Evolutionary conservation across 768 basidiomycete genomes (phyloP), one percentile per base, ranked within the genome.

Genomic region (Calocybe cyanea): DNA sequence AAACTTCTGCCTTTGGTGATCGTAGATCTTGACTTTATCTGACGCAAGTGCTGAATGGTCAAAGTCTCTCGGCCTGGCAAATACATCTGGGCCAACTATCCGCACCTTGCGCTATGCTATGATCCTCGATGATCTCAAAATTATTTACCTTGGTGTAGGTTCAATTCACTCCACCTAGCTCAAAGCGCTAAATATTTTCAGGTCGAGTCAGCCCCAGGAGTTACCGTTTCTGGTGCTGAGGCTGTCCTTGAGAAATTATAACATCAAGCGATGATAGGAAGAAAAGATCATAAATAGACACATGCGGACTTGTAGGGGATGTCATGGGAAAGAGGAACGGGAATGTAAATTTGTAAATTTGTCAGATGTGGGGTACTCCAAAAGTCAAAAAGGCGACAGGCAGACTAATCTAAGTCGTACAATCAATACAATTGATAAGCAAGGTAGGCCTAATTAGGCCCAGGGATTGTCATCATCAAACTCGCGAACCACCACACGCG

Each of bases 101-200:
- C 81, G 85, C 41, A 83, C 82, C 25, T 63, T 63, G 19, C 77
- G 84, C 38, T 87, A 79, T 50, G 83, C 80, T 21, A 52, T 87
- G 46, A 65, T 87, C 55, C 55, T 87, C 54, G 83, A 92, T 37
- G 73, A 87, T 58, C 73, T 87, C 43, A 76, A 81, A 50, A 78
- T 92, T 55, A 78, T 76, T 50, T 82, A 84, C 55, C 55, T 89
- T 43, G 76, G 64, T 58, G 85, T 80, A 52, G 41, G 75, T 65
- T 43, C 34, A 24, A 23, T 28, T 5, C 31, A 44, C 38, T 21
- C 25, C 40, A 32, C 40, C 34, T 10, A 15, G 44, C 33, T 8
- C 49, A 28, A 64, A 54, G n/a, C 28, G 30, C 32, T 49, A 42
- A 36, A 34, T 36, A 24, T 46, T 38, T 25, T 44, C 46, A 76